These are phyloP conservation scores for Malus sieversii DNA, from an alignment of 306 rosid species.

Conservation along the genomic window DNA sequence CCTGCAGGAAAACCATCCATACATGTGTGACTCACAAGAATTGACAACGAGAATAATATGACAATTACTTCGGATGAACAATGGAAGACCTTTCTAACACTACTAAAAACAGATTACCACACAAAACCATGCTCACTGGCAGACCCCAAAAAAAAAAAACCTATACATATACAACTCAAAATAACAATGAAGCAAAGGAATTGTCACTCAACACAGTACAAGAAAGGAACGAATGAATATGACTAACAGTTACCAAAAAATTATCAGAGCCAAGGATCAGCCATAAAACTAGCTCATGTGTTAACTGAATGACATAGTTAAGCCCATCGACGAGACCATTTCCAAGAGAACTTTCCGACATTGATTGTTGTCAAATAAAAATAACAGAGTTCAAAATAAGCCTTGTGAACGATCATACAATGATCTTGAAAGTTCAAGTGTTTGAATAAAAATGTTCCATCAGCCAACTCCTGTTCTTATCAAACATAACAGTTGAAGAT, in stretches of 20 bases:
- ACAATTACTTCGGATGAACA: background rate
- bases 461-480: background rate
- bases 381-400: background rate
- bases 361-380: background rate
- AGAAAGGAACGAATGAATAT: background rate
- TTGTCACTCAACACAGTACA: background rate
- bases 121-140: background rate
- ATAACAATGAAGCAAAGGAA: background rate
- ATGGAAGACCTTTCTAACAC: background rate
- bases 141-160: background rate
- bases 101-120: background rate
- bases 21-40: background rate
- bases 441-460: background rate
- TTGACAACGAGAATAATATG: background rate
- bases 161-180: background rate
- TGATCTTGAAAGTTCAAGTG: background rate
- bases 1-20: constrained; percentile 40
- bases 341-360: background rate
- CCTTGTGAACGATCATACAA: background rate
- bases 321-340: background rate
- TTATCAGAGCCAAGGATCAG: background rate
- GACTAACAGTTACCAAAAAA: background rate
- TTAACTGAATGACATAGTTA: background rate
- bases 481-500: background rate
- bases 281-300: background rate